phyloP scores from a whole-genome alignment of 176 grass and related monocot species.

The Musa itinerans region DNA sequence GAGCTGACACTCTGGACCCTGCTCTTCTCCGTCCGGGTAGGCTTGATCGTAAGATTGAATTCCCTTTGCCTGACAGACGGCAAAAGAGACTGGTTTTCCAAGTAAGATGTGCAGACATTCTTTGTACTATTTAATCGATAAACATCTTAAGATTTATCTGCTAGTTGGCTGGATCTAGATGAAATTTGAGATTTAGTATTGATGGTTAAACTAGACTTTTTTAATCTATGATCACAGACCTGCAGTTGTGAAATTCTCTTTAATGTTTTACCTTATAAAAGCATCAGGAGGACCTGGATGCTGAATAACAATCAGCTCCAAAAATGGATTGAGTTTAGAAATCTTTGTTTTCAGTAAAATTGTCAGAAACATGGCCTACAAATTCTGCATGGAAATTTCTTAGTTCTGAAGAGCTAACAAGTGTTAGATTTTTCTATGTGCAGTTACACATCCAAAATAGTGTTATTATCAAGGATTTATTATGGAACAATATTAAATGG shows the following conservation, averaged over 20 bases:
- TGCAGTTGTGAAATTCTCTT: no score
- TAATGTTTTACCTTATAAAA: no score
- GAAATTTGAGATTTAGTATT: neutral
- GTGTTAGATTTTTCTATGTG: no score
- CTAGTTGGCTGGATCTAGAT: neutral
- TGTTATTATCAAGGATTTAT: no score
- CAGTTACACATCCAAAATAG: no score
- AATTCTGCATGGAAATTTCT: neutral
- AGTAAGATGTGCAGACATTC: constrained; percentile 31
- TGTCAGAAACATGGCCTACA: neutral
- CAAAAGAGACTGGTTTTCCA: constrained; percentile 97
- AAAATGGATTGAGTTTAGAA: no score
- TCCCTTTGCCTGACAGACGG: constrained; percentile 83
- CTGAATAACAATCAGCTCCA: neutral
- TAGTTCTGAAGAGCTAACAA: no score
- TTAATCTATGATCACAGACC: no score
- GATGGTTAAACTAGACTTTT: no score
- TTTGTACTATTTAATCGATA: constrained; percentile 4
- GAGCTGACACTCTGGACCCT: constrained; percentile 90
- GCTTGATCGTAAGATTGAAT: constrained; percentile 96
- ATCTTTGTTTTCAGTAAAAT: no score
- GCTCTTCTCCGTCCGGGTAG: constrained; percentile 91
- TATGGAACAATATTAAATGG: no score
- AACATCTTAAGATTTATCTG: neutral
- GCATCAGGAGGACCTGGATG: neutral